Percentiles rank a stretch among this genome's conserved stretches.
Conservation (phyloP, 768 basidiomycete genomes). For the Russula sp. region DNA sequence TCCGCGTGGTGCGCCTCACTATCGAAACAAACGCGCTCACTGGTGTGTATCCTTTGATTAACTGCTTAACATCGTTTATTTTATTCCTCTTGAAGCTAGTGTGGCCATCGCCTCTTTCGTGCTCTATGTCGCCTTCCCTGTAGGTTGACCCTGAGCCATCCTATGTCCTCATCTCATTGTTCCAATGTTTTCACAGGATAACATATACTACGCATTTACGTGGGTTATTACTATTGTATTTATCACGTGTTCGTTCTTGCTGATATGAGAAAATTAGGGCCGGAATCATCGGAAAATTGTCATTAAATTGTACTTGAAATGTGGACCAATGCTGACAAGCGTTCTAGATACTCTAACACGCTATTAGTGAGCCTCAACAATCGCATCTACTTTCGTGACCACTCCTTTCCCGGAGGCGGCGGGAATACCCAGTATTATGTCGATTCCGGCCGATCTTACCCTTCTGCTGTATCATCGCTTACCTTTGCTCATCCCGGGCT, state of each 20-base stretch:
- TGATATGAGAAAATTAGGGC: slow-evolving; percentile 22
- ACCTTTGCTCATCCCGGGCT: neutral
- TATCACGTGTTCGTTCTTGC: neutral
- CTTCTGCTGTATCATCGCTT: neutral
- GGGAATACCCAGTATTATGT: neutral
- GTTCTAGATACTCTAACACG: slow-evolving; percentile 31
- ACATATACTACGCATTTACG: slow-evolving; percentile 17
- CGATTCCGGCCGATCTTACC: neutral
- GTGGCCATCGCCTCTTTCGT: slow-evolving; percentile 15
- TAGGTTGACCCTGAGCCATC: neutral
- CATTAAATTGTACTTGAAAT: neutral
- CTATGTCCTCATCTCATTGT: neutral
- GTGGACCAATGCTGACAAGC: neutral
- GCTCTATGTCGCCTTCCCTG: slow-evolving; percentile 20
- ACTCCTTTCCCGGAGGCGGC: neutral
- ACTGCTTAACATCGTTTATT: neutral
- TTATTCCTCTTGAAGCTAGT: slow-evolving; percentile 12
- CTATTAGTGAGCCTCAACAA: slow-evolving; percentile 34
- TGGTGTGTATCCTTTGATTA: slow-evolving; percentile 10
- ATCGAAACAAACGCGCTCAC: slow-evolving; percentile 33
- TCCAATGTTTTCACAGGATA: slow-evolving; percentile 5
- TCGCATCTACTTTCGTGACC: slow-evolving; percentile 26
- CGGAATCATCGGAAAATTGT: slow-evolving; percentile 31
- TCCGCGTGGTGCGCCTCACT: slow-evolving; percentile 32
- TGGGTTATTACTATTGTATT: neutral